Percentiles rank a stretch among this genome's conserved stretches.
Evolutionary conservation across 169 alveolate species (phyloP).

Genomic region (Cryptosporidium baileyi): DNA sequence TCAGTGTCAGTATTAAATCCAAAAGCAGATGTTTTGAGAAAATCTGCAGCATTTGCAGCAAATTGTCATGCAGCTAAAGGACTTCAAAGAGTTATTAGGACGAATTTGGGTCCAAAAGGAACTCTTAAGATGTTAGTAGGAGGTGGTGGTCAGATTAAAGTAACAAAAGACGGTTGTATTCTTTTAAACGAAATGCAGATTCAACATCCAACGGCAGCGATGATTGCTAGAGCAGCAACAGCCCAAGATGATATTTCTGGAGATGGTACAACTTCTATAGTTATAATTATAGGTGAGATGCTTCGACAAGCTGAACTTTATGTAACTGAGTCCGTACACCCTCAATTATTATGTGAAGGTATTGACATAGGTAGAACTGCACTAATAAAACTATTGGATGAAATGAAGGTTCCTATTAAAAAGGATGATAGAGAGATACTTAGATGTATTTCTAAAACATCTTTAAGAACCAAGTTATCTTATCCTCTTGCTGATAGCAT

Average conservation of each 20-base stretch:
- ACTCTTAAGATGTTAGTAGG: constrained; percentile 98
- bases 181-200: constrained; percentile 97
- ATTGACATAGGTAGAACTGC: constrained; percentile 91
- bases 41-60: constrained; percentile 94
- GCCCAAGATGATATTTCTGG: constrained; percentile 99
- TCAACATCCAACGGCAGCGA: constrained; percentile 99
- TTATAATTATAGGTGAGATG: constrained; percentile 93
- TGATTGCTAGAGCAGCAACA: constrained; percentile 98
- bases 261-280: constrained; percentile 98
- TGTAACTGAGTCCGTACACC: constrained; percentile 94
- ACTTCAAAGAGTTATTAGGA: constrained; percentile 93
- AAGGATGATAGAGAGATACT: constrained; percentile 89
- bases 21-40: constrained; percentile 94
- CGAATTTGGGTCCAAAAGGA: constrained; percentile 98
- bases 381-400: constrained; percentile 88
- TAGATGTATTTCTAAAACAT: constrained; percentile 91
- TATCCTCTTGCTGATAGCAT: constrained; percentile 89
- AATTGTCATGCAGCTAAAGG: constrained; percentile 97
- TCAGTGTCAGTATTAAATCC: constrained; percentile 84
- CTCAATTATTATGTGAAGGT: constrained; percentile 96
- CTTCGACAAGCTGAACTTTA: constrained; percentile 86
- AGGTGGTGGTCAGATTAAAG: constrained; percentile 93
- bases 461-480: constrained; percentile 93
- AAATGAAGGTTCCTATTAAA: constrained; percentile 77
- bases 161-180: constrained; percentile 97